A percentile compares a stretch with the other conserved stretches of the same genome.
Evolutionary conservation across 352 stramenopile genomes (phyloP).

Genomic region (Globisporangium viniferum): DNA sequence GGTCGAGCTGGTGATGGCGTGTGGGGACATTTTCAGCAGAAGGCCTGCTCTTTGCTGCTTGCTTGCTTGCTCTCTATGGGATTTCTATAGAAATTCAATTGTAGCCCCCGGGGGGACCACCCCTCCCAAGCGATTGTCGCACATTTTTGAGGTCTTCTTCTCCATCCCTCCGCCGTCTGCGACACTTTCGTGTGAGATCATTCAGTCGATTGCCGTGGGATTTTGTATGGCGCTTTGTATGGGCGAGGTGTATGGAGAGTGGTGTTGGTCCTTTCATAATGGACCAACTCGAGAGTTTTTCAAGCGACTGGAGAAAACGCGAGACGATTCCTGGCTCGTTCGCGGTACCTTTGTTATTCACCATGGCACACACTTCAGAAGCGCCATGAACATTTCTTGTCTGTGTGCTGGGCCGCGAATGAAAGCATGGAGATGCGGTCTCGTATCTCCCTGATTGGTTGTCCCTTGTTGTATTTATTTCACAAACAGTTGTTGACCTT

Average conservation of each 20-base stretch:
- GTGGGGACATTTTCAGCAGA: slow-evolving; percentile 10
- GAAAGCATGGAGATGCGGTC: no score
- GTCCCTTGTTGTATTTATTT: no score
- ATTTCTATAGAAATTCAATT: slow-evolving; percentile 12
- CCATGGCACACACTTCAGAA: neutral
- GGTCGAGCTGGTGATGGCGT: neutral
- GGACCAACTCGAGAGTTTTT: neutral
- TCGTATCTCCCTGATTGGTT: no score
- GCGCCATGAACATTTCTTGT: no score
- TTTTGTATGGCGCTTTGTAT: neutral
- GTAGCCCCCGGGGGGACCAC: neutral
- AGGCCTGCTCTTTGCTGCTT: neutral
- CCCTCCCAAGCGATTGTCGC: neutral
- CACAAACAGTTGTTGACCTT: no score
- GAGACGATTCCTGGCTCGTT: neutral
- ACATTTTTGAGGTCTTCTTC: neutral
- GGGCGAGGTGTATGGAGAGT: neutral
- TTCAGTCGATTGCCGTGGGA: neutral
- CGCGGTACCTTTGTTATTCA: neutral
- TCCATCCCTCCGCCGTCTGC: neutral
- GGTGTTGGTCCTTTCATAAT: neutral
- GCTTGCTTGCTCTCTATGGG: slow-evolving; percentile 2
- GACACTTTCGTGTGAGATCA: slow-evolving; percentile 7
- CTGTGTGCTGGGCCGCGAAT: no score
- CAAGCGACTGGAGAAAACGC: neutral